Percentiles rank a stretch among this genome's conserved stretches.
Conservation (phyloP, 306 rosid species). For the Trichosanthes truncata region DNA sequence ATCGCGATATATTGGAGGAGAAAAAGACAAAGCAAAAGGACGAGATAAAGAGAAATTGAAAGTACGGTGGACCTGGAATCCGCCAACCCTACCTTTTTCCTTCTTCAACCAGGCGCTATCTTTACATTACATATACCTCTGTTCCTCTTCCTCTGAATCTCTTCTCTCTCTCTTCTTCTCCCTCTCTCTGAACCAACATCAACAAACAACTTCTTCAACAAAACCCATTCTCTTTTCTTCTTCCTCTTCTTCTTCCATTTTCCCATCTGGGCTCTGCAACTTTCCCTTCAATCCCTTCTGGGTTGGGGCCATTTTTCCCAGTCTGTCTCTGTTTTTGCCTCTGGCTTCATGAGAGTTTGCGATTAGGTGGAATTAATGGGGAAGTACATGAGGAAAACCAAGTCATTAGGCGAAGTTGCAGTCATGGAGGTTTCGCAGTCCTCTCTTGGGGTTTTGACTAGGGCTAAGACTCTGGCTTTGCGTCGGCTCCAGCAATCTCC, state of each 20-base stretch:
- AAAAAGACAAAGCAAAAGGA: neutral
- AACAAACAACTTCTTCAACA: neutral
- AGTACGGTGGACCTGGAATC: slow-evolving; percentile 15
- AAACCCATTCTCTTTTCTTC: neutral
- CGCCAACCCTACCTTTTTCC: slow-evolving; percentile 17
- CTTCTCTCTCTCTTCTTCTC: neutral
- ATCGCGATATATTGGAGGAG: neutral
- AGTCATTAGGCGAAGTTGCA: slow-evolving; percentile 42
- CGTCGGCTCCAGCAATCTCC: slow-evolving; percentile 33
- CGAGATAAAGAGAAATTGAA: neutral
- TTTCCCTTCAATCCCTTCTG: neutral
- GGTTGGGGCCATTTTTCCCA: neutral
- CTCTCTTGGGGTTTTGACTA: slow-evolving; percentile 72
- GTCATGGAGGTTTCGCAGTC: slow-evolving; percentile 54
- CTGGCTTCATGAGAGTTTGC: slow-evolving; percentile 17
- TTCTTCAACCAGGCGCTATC: slow-evolving; percentile 5
- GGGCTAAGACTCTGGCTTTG: slow-evolving; percentile 85
- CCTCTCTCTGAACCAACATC: neutral
- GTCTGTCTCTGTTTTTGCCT: slow-evolving; percentile 3
- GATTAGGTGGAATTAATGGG: slow-evolving; percentile 36
- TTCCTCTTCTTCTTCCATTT: neutral
- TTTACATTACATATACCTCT: slow-evolving; percentile 15
- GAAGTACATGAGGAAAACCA: slow-evolving; percentile 80
- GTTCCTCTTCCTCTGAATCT: neutral
- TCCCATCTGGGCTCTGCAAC: neutral